Evolutionary conservation across 2,329 filamentous ascomycete species (phyloP), one percentile per base, ranked within the genome.

Genomic region (Thermothelomyces thermophilus): DNA sequence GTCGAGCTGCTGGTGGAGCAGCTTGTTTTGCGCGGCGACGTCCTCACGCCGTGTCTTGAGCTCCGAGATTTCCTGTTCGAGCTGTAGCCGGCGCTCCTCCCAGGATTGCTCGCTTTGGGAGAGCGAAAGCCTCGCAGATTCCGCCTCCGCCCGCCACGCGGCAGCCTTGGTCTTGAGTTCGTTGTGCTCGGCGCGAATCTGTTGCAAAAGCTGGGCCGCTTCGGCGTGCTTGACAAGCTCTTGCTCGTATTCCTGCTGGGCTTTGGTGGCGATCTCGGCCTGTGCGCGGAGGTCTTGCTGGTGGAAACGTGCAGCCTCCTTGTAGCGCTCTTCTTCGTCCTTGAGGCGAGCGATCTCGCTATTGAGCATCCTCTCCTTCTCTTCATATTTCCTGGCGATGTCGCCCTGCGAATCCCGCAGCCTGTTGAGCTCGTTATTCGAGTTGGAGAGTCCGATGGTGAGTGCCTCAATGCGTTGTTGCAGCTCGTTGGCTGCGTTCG

Each of bases 191-290:
- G 76, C 74, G 45, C 93, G 87, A 42, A 95, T 74, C 46, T 76
- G 76, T 59, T 95, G 89, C 13, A 96, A 75, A 31, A 82, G 80
- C 68, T 90, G 90, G 11, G 91, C 88, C n/a, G 91, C 93, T 58
- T 96, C 89, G 1, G 90, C 91, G 68, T 98, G 93, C 71, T 93
- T 96, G 61, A 95, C 80, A 10, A 98, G 77, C 66, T 98, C 93
- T 55, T 84, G 84, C 66, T 98, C 94, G 64, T 98, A 98, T 59
- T 93, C 90, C 63, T 95, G 86, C 65, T 98, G 93, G 3, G 93
- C 90, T 66, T 89, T 87, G 46, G 89, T 84, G 2, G 93, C 90
- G 62, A 98, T 97, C 39, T 94, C 87, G 24, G 91, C 90, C 67
- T 98, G 93, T 0, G 88, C 84, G 54, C 93, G 90, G 36, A 97